phyloP scores from a whole-genome alignment of 805 yeast species.

The Priceomyces melissophilus region DNA sequence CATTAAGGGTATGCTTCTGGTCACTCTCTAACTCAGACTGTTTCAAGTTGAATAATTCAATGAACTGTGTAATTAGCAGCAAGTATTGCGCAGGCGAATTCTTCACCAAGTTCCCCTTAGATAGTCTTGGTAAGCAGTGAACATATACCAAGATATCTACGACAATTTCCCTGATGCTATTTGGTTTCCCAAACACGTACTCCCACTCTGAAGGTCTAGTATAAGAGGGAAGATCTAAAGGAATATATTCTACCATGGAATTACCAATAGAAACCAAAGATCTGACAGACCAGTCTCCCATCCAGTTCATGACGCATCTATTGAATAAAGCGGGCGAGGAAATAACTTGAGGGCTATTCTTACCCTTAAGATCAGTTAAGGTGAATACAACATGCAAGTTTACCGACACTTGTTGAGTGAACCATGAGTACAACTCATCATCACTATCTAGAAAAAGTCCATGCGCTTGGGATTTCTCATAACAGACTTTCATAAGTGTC shows the following conservation, averaged over 20 bases:
- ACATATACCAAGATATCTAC: constrained; percentile 45
- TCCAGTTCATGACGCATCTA: constrained; percentile 84
- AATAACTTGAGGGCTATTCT: constrained; percentile 44
- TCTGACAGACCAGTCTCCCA: constrained; percentile 73
- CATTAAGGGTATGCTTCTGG: constrained; percentile 70
- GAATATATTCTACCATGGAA: constrained; percentile 39
- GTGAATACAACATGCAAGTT: constrained; percentile 85
- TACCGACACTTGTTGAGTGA: constrained; percentile 58
- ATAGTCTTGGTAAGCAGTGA: constrained; percentile 32
- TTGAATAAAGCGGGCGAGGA: constrained; percentile 88
- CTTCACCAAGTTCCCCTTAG: constrained; percentile 6
- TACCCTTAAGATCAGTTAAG: constrained; percentile 43
- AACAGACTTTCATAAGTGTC: constrained; percentile 50
- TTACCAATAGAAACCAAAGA: constrained; percentile 52
- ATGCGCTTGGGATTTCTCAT: constrained; percentile 52
- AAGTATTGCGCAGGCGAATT: constrained; percentile 56
- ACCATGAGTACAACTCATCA: constrained; percentile 75
- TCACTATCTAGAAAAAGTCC: constrained; percentile 64
- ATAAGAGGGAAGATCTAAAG: constrained; percentile 50
- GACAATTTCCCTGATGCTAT: constrained; percentile 42
- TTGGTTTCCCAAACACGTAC: constrained; percentile 6
- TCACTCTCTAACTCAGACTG: constrained; percentile 53
- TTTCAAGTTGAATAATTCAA: constrained; percentile 36
- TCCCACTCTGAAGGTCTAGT: constrained; percentile 24
- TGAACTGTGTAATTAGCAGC: constrained; percentile 46